Base-by-base conservation (phyloP, 1,284 basidiomycete genomes). In the Mrakiaceae sp. region DNA sequence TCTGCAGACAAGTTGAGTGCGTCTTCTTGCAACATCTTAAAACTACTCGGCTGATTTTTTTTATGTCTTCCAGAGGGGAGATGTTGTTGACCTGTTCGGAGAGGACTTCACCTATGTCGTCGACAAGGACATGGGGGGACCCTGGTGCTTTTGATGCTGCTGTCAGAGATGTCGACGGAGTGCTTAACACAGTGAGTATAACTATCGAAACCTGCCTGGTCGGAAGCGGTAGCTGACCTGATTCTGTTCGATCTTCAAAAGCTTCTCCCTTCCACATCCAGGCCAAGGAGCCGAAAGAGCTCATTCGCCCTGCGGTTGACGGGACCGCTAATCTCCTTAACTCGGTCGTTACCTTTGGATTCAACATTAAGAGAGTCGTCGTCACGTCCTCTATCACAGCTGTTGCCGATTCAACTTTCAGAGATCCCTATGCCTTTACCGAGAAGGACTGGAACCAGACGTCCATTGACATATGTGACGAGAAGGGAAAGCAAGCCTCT, bases 361-460 rank as follows among this genome's bases (percentile, higher is more conserved):
- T 46, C 42, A 42, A 44, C 46, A 27, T 64, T 49, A 64, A 64
- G 63, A 49, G 63, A 53, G 40, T 57, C 48, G 61, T 63, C 55
- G 47, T 63, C 0, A 62, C 67, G 11, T 67, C 67, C 0, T 66
- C 64, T n/a, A 59, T 66, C 42, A 60, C 64, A 2, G 46, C 64
- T 9, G 50, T 66, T 47, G 27, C 27, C 27, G 27, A 27, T 52
- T 11, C 48, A 56, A 27, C 11, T 39, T 5, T 39, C 42, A 12
- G 16, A 27, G n/a, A 64, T 48, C 62, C 67, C 54, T 62, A 63
- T 55, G 67, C 62, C 40, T 74, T 70, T 69, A 73, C 73, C 56
- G 70, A 85, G 69, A 66, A 71, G 12, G 81, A 87, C 72, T 90
- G 87, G 87, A 87, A 89, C 76, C 72, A 81, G 5, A 75, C 78